phyloP scores from a whole-genome alignment of 192 early-diverging fungal genomes.

The Jimgerdemannia lactiflua region DNA sequence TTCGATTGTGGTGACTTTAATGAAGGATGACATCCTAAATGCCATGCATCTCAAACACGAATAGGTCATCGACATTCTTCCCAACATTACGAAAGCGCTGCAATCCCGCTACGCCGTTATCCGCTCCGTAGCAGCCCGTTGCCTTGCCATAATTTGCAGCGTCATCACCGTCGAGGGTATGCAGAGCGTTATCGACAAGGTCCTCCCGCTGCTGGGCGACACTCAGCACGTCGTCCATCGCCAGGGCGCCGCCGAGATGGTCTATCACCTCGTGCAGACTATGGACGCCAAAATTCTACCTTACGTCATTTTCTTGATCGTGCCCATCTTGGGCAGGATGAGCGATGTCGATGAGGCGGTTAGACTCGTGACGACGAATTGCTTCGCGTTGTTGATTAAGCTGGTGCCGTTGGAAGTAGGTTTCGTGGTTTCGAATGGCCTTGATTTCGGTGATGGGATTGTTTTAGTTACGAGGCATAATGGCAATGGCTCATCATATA shows the following conservation, averaged over 20 bases:
- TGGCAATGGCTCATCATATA: background rate
- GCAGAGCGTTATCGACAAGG: constrained; percentile 72
- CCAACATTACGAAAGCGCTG: constrained; percentile 62
- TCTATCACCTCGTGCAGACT: constrained; percentile 75
- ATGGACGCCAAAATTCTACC: constrained; percentile 85
- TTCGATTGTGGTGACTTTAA: too few relatives aligned
- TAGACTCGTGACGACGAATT: constrained; percentile 86
- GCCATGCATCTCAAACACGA: background rate
- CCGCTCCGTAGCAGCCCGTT: constrained; percentile 74
- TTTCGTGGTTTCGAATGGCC: background rate
- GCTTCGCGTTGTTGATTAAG: constrained; percentile 95
- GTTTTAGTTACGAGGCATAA: background rate
- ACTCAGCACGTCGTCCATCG: constrained; percentile 61
- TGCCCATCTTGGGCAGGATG: constrained; percentile 96
- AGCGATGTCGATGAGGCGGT: constrained; percentile 91
- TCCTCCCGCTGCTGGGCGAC: constrained; percentile 80
- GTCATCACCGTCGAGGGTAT: constrained; percentile 71
- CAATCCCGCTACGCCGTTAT: constrained; percentile 69
- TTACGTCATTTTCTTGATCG: constrained; percentile 97
- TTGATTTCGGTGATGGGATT: background rate
- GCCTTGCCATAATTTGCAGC: constrained; percentile 70
- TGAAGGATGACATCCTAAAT: background rate
- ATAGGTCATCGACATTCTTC: constrained; percentile 56
- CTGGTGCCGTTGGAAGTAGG: constrained; percentile 86
- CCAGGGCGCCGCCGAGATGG: constrained; percentile 84